A percentile compares a stretch with the other conserved stretches of the same genome.
Evolutionary conservation across 2,329 filamentous ascomycete species (phyloP).

Genomic region (Penicillium janthinellum): DNA sequence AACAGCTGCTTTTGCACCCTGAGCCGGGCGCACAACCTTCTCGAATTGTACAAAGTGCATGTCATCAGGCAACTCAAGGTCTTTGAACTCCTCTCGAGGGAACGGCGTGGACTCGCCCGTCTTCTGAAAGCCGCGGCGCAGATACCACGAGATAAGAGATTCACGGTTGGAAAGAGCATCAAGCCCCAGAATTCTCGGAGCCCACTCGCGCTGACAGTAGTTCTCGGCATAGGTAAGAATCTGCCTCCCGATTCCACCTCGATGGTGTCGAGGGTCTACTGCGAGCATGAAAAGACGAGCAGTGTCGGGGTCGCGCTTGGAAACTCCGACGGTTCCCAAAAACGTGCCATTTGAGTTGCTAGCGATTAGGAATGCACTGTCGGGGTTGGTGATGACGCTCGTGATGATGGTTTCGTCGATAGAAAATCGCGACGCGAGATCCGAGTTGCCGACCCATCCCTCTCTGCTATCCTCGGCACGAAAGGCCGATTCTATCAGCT

Average conservation of each 20-base stretch:
- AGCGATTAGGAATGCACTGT: slow-evolving; percentile 33
- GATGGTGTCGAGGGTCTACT: slow-evolving; percentile 26
- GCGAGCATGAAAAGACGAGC: slow-evolving; percentile 31
- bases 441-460: slow-evolving; percentile 41
- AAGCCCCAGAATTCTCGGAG: slow-evolving; percentile 20
- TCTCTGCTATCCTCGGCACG: slow-evolving; percentile 42
- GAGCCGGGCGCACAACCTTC: slow-evolving; percentile 3
- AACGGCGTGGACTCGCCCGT: slow-evolving; percentile 28
- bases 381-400: slow-evolving; percentile 29
- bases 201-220: slow-evolving; percentile 29
- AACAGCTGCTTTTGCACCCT: not conserved
- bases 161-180: slow-evolving; percentile 34
- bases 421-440: slow-evolving; percentile 29
- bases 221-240: slow-evolving; percentile 33
- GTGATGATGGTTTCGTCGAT: slow-evolving; percentile 27
- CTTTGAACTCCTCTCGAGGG: slow-evolving; percentile 21
- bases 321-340: slow-evolving; percentile 26
- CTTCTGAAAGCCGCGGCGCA: slow-evolving; percentile 29
- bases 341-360: slow-evolving; percentile 9
- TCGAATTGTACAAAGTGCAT: slow-evolving; percentile 32
- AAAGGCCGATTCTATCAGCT: slow-evolving; percentile 46
- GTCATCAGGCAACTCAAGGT: slow-evolving; percentile 24
- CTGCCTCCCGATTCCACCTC: slow-evolving; percentile 26
- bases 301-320: slow-evolving; percentile 14
- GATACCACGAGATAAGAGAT: slow-evolving; percentile 35